Conservation (phyloP, 169 alveolate species). For the Plasmodium gallinaceum region DNA sequence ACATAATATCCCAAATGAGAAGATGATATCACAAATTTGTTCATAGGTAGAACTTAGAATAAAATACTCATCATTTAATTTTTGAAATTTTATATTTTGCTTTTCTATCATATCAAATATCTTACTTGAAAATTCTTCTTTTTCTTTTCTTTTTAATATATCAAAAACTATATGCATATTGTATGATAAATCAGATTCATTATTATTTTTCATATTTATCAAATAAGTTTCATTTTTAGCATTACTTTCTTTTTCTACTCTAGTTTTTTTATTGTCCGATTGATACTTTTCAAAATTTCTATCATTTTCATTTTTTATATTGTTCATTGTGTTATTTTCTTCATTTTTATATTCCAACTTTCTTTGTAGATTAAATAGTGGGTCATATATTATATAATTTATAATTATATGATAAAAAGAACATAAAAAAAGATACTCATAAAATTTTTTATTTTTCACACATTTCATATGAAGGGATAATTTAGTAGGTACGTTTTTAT, state of each 20-base stretch:
- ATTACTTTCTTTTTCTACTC: neutral
- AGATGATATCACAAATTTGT: constrained; percentile 35
- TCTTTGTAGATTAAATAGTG: constrained; percentile 21
- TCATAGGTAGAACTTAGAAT: constrained; percentile 58
- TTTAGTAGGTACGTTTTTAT: constrained; percentile 28
- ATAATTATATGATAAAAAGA: constrained; percentile 47
- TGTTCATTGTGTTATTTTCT: neutral
- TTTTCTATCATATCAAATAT: constrained; percentile 1
- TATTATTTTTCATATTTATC: neutral
- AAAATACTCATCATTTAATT: constrained; percentile 25
- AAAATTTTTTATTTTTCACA: constrained; percentile 20
- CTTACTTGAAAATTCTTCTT: neutral
- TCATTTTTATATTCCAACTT: neutral
- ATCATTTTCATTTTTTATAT: neutral
- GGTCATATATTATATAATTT: constrained; percentile 35
- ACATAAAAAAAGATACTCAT: constrained; percentile 45
- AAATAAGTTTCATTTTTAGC: neutral
- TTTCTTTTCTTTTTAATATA: neutral
- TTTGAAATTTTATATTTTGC: constrained; percentile 16
- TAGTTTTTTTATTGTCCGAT: neutral
- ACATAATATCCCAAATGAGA: constrained; percentile 52
- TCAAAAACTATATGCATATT: neutral
- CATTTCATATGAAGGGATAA: constrained; percentile 57
- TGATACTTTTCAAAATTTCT: neutral
- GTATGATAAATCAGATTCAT: neutral